Evolutionary conservation across 495 filamentous ascomycete species (phyloP), one percentile per base, ranked within the genome.

Genomic region (Penicillium simplicissimum): DNA sequence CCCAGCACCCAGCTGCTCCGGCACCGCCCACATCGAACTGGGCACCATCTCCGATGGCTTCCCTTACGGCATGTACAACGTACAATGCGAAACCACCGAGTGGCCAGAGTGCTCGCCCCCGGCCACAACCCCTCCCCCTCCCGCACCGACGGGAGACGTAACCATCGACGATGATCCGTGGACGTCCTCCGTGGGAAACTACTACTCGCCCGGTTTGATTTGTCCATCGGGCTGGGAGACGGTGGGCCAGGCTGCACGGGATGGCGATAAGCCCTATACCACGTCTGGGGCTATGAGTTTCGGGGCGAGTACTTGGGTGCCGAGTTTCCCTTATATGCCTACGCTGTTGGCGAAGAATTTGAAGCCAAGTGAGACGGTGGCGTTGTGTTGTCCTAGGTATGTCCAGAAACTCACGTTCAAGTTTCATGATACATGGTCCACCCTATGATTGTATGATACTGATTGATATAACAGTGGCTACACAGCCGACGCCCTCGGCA

Each of bases 371-470:
- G 48, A 52, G 48, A 52, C 31, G 1, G 13, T 52, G 31, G 48
- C 48, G 14, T 33, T 52, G 48, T 52, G 48, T 34, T 52, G 48
- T 52, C 31, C 48, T n/a, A 33, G 48, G 48, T 52, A n/a, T 21
- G 47, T 25, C 25, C 6, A 14, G 14, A 15, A 11, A 13, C 14
- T 1, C 19, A 13, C 19, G 13, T 11, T 14, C 47, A 10, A 1
- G 4, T 3, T 49, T 31, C 9, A 49, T 7, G 23, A 49, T 25
- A 25, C 11, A 31, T 8, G 11, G 1, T 52, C 14, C 15, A 28
- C 23, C n/a, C 8, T 3, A 42, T 6, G 17, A 8, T 21, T 43
- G 6, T 1, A n/a, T 21, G 8, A 11, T 43, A 21, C 42, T 45
- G 9, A 45, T 23, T 11, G 8, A 11, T 42, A 45, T 45, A 3